These are phyloP conservation scores for Fragilaria radians DNA, from an alignment of 108 stramenopile species.

Conservation along the genomic window DNA sequence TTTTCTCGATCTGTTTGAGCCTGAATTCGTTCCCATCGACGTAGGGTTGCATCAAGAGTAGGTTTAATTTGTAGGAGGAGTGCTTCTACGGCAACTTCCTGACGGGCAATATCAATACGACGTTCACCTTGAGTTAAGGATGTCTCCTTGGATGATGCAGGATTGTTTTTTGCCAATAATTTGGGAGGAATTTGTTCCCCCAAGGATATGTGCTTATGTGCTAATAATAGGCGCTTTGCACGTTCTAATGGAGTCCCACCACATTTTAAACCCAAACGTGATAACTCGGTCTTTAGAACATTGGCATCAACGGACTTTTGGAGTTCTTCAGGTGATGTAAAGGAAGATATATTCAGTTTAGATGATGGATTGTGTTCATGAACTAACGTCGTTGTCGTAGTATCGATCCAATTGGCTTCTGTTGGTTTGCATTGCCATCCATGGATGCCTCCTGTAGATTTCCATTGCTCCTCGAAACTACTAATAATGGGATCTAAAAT, in stretches of 20 bases:
- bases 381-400: not conserved
- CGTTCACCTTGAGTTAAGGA: slow-evolving; percentile 32
- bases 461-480: slow-evolving; percentile 53
- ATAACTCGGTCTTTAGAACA: slow-evolving; percentile 78
- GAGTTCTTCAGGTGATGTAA: slow-evolving; percentile 45
- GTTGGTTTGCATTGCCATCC: slow-evolving; percentile 62
- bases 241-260: slow-evolving; percentile 88
- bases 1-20: slow-evolving; percentile 91
- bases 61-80: slow-evolving; percentile 84
- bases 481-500: slow-evolving; percentile 39
- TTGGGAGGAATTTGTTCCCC: slow-evolving; percentile 81
- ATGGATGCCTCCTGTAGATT: slow-evolving; percentile 40
- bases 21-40: slow-evolving; percentile 83
- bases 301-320: slow-evolving; percentile 71
- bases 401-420: slow-evolving; percentile 48
- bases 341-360: slow-evolving; percentile 53
- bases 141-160: not conserved
- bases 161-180: slow-evolving; percentile 44
- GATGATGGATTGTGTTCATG: slow-evolving; percentile 7
- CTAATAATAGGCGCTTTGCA: slow-evolving; percentile 83
- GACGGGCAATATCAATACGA: slow-evolving; percentile 65
- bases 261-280: slow-evolving; percentile 90
- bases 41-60: slow-evolving; percentile 79
- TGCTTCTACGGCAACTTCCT: slow-evolving; percentile 64
- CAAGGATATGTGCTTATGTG: slow-evolving; percentile 83